phyloP scores from a whole-genome alignment of 129 eudicot genomes.

The Lactuca sativa region DNA sequence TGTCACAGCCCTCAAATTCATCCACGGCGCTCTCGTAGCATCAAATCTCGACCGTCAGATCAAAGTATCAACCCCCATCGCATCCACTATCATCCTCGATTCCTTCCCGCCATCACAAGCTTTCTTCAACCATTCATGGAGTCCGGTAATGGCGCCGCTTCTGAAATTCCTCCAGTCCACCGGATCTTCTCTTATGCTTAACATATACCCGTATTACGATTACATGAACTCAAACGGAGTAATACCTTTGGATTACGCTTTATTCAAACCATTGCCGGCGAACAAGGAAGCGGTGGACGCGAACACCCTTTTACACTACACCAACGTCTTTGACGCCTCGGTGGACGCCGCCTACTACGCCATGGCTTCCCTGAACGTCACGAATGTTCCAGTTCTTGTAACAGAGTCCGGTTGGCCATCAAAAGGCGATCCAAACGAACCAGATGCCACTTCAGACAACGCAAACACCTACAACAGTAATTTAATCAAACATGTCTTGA shows the following conservation, averaged over 20 bases:
- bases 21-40: slow-evolving; percentile 84
- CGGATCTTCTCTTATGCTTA: slow-evolving; percentile 68
- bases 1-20: slow-evolving; percentile 61
- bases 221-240: slow-evolving; percentile 78
- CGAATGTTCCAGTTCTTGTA: slow-evolving; percentile 75
- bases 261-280: slow-evolving; percentile 75
- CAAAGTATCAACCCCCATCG: slow-evolving; percentile 80
- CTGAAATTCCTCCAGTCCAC: slow-evolving; percentile 71
- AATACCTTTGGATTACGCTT: slow-evolving; percentile 85
- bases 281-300: slow-evolving; percentile 92
- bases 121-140: slow-evolving; percentile 75
- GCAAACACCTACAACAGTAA: slow-evolving; percentile 93
- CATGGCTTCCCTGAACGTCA: slow-evolving; percentile 69
- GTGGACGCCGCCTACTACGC: slow-evolving; percentile 96
- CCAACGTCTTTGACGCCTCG: slow-evolving; percentile 84
- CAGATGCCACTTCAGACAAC: slow-evolving; percentile 76
- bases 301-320: slow-evolving; percentile 75
- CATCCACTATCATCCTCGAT: slow-evolving; percentile 76
- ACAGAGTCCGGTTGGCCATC: slow-evolving; percentile 97
- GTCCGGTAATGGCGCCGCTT: slow-evolving; percentile 59
- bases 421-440: slow-evolving; percentile 76
- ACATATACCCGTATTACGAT: slow-evolving; percentile 76
- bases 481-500: slow-evolving; percentile 64
- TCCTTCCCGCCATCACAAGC: slow-evolving; percentile 95
- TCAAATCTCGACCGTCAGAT: slow-evolving; percentile 68